Evolutionary conservation across 306 rosid genomes (phyloP), one percentile per base, ranked within the genome.

Genomic region (Clitoria ternatea): DNA sequence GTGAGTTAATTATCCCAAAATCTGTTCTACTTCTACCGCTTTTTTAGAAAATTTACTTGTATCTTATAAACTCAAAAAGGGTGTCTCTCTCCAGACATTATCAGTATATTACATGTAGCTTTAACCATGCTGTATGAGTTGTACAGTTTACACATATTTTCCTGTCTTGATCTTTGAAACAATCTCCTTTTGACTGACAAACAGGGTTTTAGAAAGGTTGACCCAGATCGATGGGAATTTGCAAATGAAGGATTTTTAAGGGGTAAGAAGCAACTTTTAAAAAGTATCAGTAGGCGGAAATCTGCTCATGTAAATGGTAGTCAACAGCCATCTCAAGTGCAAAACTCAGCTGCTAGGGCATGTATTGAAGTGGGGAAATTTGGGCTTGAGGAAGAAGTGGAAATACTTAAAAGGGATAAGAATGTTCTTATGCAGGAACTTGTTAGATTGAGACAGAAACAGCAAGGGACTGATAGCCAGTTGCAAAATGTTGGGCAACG

Each of bases 361-460:
- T 70, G 76, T 10, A 77, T 82, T 13, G 83, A 79, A 55, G 81
- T 82, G 19, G 77, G 77, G 32, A 79, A 79, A 48, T 76, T 66
- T 74, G 87, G 83, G 55, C 42, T 85, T 5, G 85, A 77, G 70
- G 83, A 82, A 59, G 85, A 85, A 77, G 87, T 85, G 35, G 86
- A 82, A 45, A 72, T 70, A 30, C 89, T 85, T 64, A 79, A 82
- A 76, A 71, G 81, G 33, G 89, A 85, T 81, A 85, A 82, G 79
- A 85, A 85, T 69, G 72, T 56, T 72, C 89, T 85, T 19, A 85
- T 85, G 89, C 89, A 85, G 79, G 89, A 85, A 73, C 89, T 85
- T 73, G 81, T 85, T 44, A 82, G 85, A 70, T 70, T 61, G 27
- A 61, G 68, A 37, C 68, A 61, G 35, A 36, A 61, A 61, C 68